Evolutionary conservation across 2,329 filamentous ascomycete species (phyloP).

Genomic region (Trichoderma lentiforme): DNA sequence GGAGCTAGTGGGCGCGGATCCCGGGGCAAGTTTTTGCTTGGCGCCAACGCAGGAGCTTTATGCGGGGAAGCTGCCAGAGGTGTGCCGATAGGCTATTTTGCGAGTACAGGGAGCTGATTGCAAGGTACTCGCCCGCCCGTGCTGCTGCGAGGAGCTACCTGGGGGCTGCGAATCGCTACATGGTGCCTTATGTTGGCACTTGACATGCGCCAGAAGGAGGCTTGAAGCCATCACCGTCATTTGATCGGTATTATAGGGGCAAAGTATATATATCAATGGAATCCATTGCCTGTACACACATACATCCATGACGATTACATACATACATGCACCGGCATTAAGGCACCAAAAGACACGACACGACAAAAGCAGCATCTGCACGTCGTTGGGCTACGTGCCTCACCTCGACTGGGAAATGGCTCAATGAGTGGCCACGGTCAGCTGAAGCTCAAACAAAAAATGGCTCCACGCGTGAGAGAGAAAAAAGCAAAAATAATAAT

Average conservation of each 20-base stretch:
- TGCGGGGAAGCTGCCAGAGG: conserved; percentile 19
- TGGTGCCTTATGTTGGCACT: neutral
- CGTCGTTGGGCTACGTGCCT: neutral
- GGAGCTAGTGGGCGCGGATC: conserved; percentile 16
- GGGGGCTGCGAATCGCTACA: neutral
- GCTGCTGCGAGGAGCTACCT: neutral
- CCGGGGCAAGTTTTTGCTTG: conserved; percentile 16
- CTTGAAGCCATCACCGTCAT: neutral
- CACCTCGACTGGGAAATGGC: neutral
- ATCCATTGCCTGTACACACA: neutral
- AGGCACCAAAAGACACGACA: neutral
- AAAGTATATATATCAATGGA: neutral
- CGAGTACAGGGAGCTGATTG: neutral
- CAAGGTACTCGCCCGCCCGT: neutral
- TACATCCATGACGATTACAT: neutral
- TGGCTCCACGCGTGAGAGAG: neutral
- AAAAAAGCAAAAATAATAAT: neutral
- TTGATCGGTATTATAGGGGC: neutral
- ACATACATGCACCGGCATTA: neutral
- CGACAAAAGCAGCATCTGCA: neutral
- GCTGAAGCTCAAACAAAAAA: neutral
- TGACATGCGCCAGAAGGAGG: neutral
- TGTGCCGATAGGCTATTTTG: neutral
- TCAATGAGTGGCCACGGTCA: neutral
- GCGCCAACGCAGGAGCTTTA: conserved; percentile 19